A percentile compares a stretch with the other conserved stretches of the same genome.
phyloP scores from a whole-genome alignment of 2,329 filamentous ascomycete species.

The Sphaerulina musiva region DNA sequence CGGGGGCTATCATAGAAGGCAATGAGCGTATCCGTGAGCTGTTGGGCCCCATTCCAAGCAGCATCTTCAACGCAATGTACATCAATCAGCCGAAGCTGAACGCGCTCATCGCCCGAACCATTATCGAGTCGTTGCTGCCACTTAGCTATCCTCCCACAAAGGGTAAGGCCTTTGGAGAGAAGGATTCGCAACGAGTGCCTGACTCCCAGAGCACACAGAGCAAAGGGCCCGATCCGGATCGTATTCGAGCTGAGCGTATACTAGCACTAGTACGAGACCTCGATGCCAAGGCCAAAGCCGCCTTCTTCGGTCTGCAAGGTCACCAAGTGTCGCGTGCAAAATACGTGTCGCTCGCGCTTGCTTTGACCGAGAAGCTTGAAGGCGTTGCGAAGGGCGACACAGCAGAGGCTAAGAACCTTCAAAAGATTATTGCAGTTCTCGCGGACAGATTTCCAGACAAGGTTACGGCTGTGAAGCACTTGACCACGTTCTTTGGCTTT shows the following conservation, averaged over 20 bases:
- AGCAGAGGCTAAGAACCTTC: slow-evolving; percentile 58
- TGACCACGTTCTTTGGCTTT: slow-evolving; percentile 84
- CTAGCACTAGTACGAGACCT: slow-evolving; percentile 73
- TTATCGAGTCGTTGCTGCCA: slow-evolving; percentile 84
- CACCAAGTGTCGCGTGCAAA: slow-evolving; percentile 69
- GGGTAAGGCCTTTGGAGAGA: slow-evolving; percentile 41
- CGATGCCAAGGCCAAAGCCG: slow-evolving; percentile 69
- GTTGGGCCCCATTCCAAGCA: slow-evolving; percentile 75
- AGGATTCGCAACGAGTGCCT: slow-evolving; percentile 55
- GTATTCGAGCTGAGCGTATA: slow-evolving; percentile 75
- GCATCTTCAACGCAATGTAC: slow-evolving; percentile 81
- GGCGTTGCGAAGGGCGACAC: slow-evolving; percentile 66
- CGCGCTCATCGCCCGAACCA: slow-evolving; percentile 71
- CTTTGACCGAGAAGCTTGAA: slow-evolving; percentile 79
- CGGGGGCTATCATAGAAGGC: slow-evolving; percentile 75
- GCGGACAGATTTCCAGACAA: slow-evolving; percentile 70
- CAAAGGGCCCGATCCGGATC: slow-evolving; percentile 57
- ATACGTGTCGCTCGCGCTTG: slow-evolving; percentile 68
- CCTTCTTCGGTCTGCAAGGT: slow-evolving; percentile 79
- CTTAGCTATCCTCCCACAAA: slow-evolving; percentile 75
- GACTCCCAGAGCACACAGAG: slow-evolving; percentile 47
- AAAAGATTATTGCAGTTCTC: slow-evolving; percentile 66
- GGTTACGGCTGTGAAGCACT: slow-evolving; percentile 62
- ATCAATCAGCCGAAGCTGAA: slow-evolving; percentile 85
- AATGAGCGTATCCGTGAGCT: slow-evolving; percentile 68